phyloP scores from a whole-genome alignment of 768 basidiomycete genomes.

The Hygrocybe coccinea region DNA sequence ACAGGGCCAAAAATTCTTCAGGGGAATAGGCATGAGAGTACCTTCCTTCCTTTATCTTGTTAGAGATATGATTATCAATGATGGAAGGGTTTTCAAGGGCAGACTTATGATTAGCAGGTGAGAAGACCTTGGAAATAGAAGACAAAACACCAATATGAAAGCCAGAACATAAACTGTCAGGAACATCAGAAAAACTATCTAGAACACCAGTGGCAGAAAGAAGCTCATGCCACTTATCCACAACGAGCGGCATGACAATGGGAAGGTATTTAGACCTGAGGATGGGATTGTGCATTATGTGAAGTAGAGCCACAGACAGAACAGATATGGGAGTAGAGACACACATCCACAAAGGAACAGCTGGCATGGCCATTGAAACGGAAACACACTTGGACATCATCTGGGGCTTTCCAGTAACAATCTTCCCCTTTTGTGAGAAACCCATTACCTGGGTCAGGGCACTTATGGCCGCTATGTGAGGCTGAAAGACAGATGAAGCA shows the following conservation, averaged over 20 bases:
- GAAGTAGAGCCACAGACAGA: too few species aligned
- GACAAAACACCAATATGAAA: not conserved
- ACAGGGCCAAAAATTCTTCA: not conserved
- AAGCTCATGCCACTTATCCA: too few species aligned
- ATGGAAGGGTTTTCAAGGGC: not conserved
- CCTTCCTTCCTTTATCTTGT: not conserved
- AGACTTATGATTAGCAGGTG: constrained; percentile 4
- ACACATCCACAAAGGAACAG: too few species aligned
- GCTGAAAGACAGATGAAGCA: not conserved
- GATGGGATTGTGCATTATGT: too few species aligned
- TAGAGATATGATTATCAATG: not conserved
- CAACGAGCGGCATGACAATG: too few species aligned
- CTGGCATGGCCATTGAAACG: too few species aligned
- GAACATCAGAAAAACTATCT: constrained; percentile 6
- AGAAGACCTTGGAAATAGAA: not conserved
- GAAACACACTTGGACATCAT: too few species aligned
- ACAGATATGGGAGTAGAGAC: too few species aligned
- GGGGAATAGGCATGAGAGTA: not conserved
- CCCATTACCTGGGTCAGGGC: not conserved
- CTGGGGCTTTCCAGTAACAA: too few species aligned
- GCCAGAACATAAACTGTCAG: not conserved
- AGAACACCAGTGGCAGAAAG: constrained; percentile 6
- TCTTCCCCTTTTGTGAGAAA: not conserved
- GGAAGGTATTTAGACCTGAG: too few species aligned
- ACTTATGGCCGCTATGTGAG: not conserved